Conservation (phyloP, 306 rosid species). For the Citrullus amarus region DNA sequence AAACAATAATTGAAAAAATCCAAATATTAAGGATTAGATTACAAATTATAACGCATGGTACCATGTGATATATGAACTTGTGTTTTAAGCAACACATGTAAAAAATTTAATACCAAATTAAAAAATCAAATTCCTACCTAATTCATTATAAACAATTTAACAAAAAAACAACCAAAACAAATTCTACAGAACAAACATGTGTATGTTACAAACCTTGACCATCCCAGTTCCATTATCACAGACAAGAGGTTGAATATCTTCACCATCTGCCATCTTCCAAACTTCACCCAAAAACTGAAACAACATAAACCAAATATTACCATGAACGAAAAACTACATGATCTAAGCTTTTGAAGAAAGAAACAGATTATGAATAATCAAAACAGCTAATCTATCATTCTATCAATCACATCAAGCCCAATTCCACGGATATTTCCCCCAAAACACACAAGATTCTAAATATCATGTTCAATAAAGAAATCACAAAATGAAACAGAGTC, state of each 20-base stretch:
- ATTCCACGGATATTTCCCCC: not conserved
- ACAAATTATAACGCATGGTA: not conserved
- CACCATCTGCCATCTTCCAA: conserved; percentile 10
- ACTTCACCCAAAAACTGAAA: not conserved
- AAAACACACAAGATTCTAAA: not conserved
- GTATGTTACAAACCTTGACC: not conserved
- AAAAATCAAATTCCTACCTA: not conserved
- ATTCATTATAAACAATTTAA: not conserved
- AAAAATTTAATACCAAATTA: not conserved
- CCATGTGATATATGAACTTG: not conserved
- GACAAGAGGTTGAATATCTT: conserved; percentile 10
- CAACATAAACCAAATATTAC: not conserved
- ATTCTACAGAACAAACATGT: not conserved
- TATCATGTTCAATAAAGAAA: not conserved
- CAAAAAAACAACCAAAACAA: not conserved
- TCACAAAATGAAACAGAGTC: not conserved
- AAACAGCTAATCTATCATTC: not conserved
- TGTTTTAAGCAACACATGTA: not conserved
- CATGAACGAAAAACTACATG: not conserved
- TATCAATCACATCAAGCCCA: not conserved
- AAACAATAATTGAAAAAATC: not conserved
- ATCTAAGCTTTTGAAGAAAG: not conserved
- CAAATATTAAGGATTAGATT: not conserved
- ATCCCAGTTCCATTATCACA: conserved; percentile 13
- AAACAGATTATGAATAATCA: not conserved